These are phyloP conservation scores for Venturia carpophila DNA, from an alignment of 2,329 filamentous ascomycete genomes.

Conservation along the genomic window DNA sequence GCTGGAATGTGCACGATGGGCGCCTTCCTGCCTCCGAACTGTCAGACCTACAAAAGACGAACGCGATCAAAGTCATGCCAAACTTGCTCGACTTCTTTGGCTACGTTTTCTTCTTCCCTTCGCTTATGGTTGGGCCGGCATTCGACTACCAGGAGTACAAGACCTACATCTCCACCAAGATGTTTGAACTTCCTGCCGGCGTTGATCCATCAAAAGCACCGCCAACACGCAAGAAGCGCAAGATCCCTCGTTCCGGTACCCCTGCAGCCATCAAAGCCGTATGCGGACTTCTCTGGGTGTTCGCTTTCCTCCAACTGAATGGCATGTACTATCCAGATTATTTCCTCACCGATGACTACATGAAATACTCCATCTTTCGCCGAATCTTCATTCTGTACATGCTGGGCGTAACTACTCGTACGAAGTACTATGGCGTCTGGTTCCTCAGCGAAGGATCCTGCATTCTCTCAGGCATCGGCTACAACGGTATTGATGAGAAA, in stretches of 20 bases:
- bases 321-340: slow-evolving; percentile 56
- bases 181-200: slow-evolving; percentile 79
- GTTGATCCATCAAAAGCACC: slow-evolving; percentile 81
- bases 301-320: slow-evolving; percentile 66
- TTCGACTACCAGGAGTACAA: slow-evolving; percentile 94
- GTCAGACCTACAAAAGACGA: slow-evolving; percentile 79
- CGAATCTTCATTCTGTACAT: slow-evolving; percentile 76
- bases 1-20: slow-evolving; percentile 96
- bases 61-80: slow-evolving; percentile 68
- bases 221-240: slow-evolving; percentile 78
- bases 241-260: slow-evolving; percentile 82
- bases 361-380: slow-evolving; percentile 59
- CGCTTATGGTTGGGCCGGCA: slow-evolving; percentile 78
- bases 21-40: slow-evolving; percentile 69
- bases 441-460: slow-evolving; percentile 86
- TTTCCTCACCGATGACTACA: slow-evolving; percentile 58
- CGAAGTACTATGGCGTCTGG: slow-evolving; percentile 98
- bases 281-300: slow-evolving; percentile 69
- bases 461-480: slow-evolving; percentile 87
- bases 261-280: slow-evolving; percentile 72
- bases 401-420: slow-evolving; percentile 69
- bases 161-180: slow-evolving; percentile 84
- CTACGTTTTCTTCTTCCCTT: slow-evolving; percentile 93
- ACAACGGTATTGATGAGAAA: slow-evolving; percentile 80
- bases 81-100: slow-evolving; percentile 71